Base-by-base conservation (phyloP, 768 basidiomycete species). In the Psilocybe tampanensis region DNA sequence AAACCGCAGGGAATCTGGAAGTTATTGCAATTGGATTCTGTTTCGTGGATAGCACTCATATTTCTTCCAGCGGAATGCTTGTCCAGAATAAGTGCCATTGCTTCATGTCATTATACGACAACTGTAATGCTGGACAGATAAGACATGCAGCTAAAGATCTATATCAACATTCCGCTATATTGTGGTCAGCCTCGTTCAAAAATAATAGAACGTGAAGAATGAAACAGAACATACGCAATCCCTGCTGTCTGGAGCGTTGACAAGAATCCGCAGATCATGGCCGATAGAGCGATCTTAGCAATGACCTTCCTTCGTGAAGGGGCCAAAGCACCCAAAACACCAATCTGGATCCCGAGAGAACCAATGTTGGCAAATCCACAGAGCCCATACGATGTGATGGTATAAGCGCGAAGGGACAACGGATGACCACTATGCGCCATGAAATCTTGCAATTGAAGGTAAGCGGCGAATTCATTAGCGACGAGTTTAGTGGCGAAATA, bases 281-380 rank as follows among this genome's bases (percentile, higher is more conserved):
- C 67, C 11, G 67, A 68, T 23, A 68, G 52, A 2, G 73, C 73
- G 34, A 73, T 60, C 53, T 66, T 79, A 21, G 90, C 86, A 63
- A 95, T 95, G 58, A 82, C 74, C 66, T 82, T 88, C 48, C 81
- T 78, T 60, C 86, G 82, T 18, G 86, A 75, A 33, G 78, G 78
- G 5, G 72, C 78, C 56, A 79, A 68, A 36, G 78, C 76, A 48
- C 76, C 69, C 24, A 79, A 70, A 8, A 79, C 78, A 60, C 78
- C 78, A 23, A 79, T 76, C 70, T 94, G 90, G 63, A 95, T 93
- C 66, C 94, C 94, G 18, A 94, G 75, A 4, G 90, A 90, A 54
- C 89, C 85, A 34, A 92, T 76, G 68, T 95, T 95, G 57, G 92
- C 92, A 66, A 95, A 95, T 12, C 94, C 94, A 70, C 93, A 94